Percentiles rank a stretch among this genome's conserved stretches.
These are phyloP conservation scores for Pseudonitzschia pungens DNA, from an alignment of 108 stramenopile species.

Conservation along the genomic window DNA sequence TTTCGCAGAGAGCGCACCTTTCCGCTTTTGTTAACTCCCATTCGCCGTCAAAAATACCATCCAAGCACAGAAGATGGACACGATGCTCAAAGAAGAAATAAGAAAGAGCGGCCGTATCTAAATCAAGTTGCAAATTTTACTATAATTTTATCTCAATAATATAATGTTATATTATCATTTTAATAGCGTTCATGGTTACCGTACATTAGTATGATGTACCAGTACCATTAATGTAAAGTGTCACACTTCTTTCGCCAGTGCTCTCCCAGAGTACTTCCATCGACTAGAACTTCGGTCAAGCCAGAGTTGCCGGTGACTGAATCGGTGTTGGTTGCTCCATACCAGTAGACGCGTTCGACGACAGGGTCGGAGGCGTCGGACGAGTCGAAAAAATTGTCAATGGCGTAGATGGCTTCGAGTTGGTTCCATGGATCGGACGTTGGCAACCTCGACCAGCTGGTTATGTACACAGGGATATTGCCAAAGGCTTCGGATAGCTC, in stretches of 20 bases:
- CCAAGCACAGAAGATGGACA: too few species aligned
- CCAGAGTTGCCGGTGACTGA: neutral
- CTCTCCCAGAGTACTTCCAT: slow-evolving; percentile 4
- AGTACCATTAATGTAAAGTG: neutral
- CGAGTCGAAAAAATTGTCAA: slow-evolving; percentile 8
- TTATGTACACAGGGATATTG: slow-evolving; percentile 21
- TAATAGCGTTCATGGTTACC: too few species aligned
- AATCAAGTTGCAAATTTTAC: too few species aligned
- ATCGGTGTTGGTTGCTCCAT: slow-evolving; percentile 5
- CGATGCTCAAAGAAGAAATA: too few species aligned
- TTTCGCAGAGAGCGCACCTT: neutral
- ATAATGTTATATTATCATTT: too few species aligned
- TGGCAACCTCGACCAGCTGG: slow-evolving; percentile 13
- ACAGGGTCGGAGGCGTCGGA: neutral
- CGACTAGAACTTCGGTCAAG: neutral
- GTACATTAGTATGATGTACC: too few species aligned
- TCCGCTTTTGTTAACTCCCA: too few species aligned
- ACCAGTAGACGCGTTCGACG: slow-evolving; percentile 31
- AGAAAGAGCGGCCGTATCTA: too few species aligned
- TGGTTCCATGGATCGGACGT: slow-evolving; percentile 14
- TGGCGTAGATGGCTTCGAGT: slow-evolving; percentile 14
- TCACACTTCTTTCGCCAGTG: slow-evolving; percentile 3
- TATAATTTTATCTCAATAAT: too few species aligned
- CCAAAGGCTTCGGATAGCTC: slow-evolving; percentile 8
- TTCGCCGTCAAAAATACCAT: too few species aligned